phyloP scores from a whole-genome alignment of 1,284 basidiomycete species.

The Gymnopus androsaceus region DNA sequence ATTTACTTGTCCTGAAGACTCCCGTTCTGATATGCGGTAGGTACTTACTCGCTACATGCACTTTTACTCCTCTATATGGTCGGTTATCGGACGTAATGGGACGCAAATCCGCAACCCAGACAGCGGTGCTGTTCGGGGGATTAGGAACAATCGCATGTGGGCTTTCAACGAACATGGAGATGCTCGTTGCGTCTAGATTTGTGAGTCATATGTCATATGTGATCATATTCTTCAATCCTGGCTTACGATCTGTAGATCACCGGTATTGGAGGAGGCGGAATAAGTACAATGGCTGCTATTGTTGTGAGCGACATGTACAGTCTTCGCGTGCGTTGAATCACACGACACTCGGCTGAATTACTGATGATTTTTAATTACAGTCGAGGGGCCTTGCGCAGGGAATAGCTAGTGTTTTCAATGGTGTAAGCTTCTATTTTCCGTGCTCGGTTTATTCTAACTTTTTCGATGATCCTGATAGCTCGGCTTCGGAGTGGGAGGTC shows the following conservation, averaged over 20 bases:
- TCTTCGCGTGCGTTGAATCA: constrained; percentile 53
- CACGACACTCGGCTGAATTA: constrained; percentile 10
- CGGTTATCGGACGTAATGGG: constrained; percentile 82
- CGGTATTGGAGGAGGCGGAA: constrained; percentile 79
- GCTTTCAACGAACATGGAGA: constrained; percentile 70
- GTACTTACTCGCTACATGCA: constrained; percentile 77
- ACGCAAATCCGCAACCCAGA: constrained; percentile 70
- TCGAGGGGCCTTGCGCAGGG: constrained; percentile 74
- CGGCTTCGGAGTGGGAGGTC: constrained; percentile 3
- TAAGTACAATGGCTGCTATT: constrained; percentile 71
- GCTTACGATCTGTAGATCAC: constrained; percentile 46
- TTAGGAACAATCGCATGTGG: constrained; percentile 76
- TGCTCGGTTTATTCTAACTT: neutral
- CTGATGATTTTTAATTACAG: constrained; percentile 35
- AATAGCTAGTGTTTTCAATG: constrained; percentile 66
- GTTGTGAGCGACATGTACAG: constrained; percentile 79
- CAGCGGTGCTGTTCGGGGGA: constrained; percentile 68
- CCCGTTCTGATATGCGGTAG: constrained; percentile 33
- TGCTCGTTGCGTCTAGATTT: constrained; percentile 74
- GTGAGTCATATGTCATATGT: constrained; percentile 47
- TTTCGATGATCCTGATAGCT: neutral
- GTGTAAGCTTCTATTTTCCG: constrained; percentile 44
- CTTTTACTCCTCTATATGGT: constrained; percentile 82
- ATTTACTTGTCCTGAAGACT: neutral
- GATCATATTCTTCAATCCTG: constrained; percentile 9